These are phyloP conservation scores for Cyclotella distinguenda DNA, from an alignment of 108 stramenopile genomes.

Conservation along the genomic window DNA sequence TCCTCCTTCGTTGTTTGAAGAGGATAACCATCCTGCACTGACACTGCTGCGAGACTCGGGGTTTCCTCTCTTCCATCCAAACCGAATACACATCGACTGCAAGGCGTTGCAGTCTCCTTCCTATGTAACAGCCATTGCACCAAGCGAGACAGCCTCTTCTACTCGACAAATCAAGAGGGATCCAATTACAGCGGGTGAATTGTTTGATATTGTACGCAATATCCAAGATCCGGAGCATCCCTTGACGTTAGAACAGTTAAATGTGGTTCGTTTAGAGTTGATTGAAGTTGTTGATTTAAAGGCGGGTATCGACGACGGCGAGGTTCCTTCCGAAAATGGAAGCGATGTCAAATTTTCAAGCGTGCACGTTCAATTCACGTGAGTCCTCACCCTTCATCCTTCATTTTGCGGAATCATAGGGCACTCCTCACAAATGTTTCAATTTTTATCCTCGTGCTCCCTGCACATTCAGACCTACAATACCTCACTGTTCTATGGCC, in stretches of 20 bases:
- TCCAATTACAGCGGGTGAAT: conserved; percentile 69
- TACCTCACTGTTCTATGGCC: conserved; percentile 99
- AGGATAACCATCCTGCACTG: conserved; percentile 7
- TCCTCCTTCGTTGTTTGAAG: background rate
- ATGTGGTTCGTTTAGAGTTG: conserved; percentile 86
- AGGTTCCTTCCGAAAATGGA: background rate
- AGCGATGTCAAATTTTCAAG: conserved; percentile 37
- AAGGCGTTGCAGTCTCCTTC: conserved; percentile 34
- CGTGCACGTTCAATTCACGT: conserved; percentile 68
- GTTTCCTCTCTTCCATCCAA: conserved; percentile 36
- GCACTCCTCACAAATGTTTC: background rate
- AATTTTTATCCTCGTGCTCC: no score
- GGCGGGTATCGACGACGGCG: conserved; percentile 17
- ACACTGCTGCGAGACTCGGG: conserved; percentile 37
- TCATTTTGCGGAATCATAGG: background rate
- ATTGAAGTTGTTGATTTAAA: conserved; percentile 59
- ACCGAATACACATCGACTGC: conserved; percentile 34
- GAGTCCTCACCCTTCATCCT: conserved; percentile 2
- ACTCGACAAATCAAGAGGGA: conserved; percentile 34
- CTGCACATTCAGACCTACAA: conserved; percentile 63
- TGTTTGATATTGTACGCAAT: conserved; percentile 95
- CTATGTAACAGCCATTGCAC: conserved; percentile 16
- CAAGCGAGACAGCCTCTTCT: background rate
- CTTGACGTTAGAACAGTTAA: conserved; percentile 94
- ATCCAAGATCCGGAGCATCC: conserved; percentile 99